These are phyloP conservation scores for Lentinula raphanica DNA, from an alignment of 768 basidiomycete species.

Conservation along the genomic window DNA sequence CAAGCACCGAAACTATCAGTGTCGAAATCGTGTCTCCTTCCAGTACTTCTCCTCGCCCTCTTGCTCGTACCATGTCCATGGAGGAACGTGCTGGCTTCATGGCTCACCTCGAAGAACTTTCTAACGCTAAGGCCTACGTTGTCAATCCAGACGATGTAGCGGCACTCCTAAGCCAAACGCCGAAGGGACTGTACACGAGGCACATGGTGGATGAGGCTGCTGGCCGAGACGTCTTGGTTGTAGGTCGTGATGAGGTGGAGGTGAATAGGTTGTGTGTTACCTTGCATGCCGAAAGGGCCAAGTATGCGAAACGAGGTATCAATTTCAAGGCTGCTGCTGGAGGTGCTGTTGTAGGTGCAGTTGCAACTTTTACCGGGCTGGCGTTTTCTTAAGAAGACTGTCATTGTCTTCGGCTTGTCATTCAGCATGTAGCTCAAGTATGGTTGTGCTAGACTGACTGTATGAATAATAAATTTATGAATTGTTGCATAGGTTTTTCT, in stretches of 20 bases:
- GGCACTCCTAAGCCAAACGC: slow-evolving; percentile 34
- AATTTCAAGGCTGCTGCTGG: slow-evolving; percentile 43
- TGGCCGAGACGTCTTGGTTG: slow-evolving; percentile 44
- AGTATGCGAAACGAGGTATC: slow-evolving; percentile 10
- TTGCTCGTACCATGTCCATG: slow-evolving; percentile 45
- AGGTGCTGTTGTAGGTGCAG: slow-evolving; percentile 56
- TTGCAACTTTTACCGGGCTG: slow-evolving; percentile 54
- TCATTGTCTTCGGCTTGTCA: too few relatives aligned
- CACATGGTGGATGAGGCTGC: slow-evolving; percentile 31
- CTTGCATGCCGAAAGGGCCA: slow-evolving; percentile 24
- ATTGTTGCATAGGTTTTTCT: too few relatives aligned
- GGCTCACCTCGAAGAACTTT: slow-evolving; percentile 34
- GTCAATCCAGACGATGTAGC: slow-evolving; percentile 41
- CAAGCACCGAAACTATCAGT: not conserved
- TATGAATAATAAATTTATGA: not conserved
- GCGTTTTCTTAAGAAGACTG: slow-evolving; percentile 46
- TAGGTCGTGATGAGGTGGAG: slow-evolving; percentile 47
- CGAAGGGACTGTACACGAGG: slow-evolving; percentile 37
- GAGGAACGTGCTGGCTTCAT: slow-evolving; percentile 50
- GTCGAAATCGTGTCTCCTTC: slow-evolving; percentile 8
- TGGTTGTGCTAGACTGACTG: too few relatives aligned
- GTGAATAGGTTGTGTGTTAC: slow-evolving; percentile 35
- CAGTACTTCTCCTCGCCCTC: slow-evolving; percentile 25
- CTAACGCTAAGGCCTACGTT: slow-evolving; percentile 44
- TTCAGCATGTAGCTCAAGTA: too few relatives aligned